These are phyloP conservation scores for Lactarius akahatsu DNA, from an alignment of 768 basidiomycete species.

Conservation along the genomic window DNA sequence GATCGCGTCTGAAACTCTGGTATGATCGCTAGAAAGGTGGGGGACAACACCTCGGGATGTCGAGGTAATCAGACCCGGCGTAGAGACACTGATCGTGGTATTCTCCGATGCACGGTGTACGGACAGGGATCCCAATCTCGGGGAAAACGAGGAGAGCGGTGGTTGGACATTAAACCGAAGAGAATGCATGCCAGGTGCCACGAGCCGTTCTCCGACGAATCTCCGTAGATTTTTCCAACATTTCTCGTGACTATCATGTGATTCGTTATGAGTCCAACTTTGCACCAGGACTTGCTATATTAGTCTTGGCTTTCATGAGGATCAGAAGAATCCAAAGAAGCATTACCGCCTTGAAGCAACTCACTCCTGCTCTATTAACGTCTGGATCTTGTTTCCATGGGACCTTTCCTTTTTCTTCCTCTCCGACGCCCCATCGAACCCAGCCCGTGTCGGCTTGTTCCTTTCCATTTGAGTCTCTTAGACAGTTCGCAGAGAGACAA, in stretches of 20 bases:
- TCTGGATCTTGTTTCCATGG: conserved; percentile 1
- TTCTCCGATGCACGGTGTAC: conserved; percentile 14
- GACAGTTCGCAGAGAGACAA: not conserved
- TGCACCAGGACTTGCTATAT: not conserved
- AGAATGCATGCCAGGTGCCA: not conserved
- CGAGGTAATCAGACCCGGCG: conserved; percentile 59
- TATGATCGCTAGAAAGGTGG: conserved; percentile 69
- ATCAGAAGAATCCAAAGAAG: not conserved
- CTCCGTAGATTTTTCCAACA: not conserved
- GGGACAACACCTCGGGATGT: conserved; percentile 75
- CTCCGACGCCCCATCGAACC: not conserved
- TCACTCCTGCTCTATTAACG: not conserved
- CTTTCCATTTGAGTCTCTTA: not conserved
- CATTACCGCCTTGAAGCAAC: too few species aligned
- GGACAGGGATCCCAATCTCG: conserved; percentile 21
- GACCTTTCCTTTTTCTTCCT: not conserved
- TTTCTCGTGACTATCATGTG: not conserved
- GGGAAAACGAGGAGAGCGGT: conserved; percentile 17
- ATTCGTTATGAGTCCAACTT: not conserved
- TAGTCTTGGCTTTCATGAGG: not conserved
- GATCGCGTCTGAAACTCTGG: conserved; percentile 46
- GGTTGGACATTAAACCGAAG: conserved; percentile 22
- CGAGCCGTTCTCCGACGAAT: too few species aligned
- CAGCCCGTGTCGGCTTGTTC: not conserved
- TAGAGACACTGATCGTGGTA: conserved; percentile 43